Conservation (phyloP, 2,329 filamentous ascomycete genomes). For the Sclerotiophoma versabilis region DNA sequence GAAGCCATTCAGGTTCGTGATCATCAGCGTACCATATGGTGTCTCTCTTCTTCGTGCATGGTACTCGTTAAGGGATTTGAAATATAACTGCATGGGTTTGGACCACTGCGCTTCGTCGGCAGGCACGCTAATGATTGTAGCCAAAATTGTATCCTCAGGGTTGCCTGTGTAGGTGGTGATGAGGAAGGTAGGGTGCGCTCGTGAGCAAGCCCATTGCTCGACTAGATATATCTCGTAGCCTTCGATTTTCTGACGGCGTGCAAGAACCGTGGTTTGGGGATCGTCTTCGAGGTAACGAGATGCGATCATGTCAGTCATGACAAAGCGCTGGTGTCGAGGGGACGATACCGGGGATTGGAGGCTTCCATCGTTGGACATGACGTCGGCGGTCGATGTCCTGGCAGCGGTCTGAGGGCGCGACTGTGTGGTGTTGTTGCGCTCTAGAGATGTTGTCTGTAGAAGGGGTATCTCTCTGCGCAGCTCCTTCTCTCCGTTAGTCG, state of each 20-base stretch:
- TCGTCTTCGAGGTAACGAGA: conserved; percentile 84
- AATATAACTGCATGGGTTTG: conserved; percentile 78
- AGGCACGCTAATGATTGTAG: conserved; percentile 82
- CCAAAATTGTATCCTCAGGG: conserved; percentile 76
- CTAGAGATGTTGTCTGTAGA: conserved; percentile 32
- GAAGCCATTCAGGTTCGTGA: conserved; percentile 91
- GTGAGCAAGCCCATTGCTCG: conserved; percentile 97
- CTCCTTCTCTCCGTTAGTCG: conserved; percentile 35
- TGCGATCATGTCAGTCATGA: conserved; percentile 71
- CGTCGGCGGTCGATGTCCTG: conserved; percentile 20
- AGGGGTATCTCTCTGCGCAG: conserved; percentile 37
- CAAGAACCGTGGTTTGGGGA: conserved; percentile 73
- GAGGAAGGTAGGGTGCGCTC: conserved; percentile 86
- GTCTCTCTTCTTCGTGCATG: conserved; percentile 87
- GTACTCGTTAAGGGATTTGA: conserved; percentile 83
- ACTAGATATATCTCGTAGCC: conserved; percentile 95
- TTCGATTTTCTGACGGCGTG: conserved; percentile 71
- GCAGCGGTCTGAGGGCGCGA: conserved; percentile 20
- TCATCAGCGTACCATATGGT: conserved; percentile 82
- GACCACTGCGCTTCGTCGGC: conserved; percentile 83
- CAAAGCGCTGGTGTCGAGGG: conserved; percentile 62
- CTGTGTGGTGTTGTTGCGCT: conserved; percentile 25
- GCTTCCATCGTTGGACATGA: conserved; percentile 15
- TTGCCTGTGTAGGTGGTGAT: conserved; percentile 95
- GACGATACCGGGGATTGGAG: conserved; percentile 30